Conservation (phyloP, 73 alveolate genomes). For the Paramecium primaurelia region DNA sequence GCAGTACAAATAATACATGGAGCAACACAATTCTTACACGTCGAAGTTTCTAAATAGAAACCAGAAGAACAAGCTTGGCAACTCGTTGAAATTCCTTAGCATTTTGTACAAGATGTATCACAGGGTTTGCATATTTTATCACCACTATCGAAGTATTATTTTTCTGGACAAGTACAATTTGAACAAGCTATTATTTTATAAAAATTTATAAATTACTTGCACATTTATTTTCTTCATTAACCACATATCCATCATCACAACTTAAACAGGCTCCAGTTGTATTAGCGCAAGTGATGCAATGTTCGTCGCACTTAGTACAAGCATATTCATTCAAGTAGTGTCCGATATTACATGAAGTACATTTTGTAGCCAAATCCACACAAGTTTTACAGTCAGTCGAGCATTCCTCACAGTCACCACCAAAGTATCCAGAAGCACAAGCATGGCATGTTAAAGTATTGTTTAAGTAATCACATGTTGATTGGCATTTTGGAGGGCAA, state of each 20-base stretch:
- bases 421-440: neutral
- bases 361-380: neutral
- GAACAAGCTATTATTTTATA: neutral
- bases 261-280: neutral
- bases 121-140: neutral
- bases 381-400: neutral
- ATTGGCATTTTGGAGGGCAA: neutral
- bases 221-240: neutral
- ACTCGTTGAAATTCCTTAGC: neutral
- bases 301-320: neutral
- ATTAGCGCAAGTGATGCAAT: neutral
- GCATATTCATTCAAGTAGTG: neutral
- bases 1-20: constrained; percentile 28
- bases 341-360: neutral
- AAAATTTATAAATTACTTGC: neutral
- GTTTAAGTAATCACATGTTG: neutral
- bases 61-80: constrained; percentile 5
- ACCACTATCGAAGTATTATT: neutral
- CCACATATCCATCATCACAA: neutral
- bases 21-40: neutral
- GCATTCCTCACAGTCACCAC: neutral
- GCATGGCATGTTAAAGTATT: neutral
- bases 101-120: neutral
- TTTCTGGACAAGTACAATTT: neutral
- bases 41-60: neutral